phyloP scores from a whole-genome alignment of 192 early-diverging fungal species.

The Dissophora globulifera region DNA sequence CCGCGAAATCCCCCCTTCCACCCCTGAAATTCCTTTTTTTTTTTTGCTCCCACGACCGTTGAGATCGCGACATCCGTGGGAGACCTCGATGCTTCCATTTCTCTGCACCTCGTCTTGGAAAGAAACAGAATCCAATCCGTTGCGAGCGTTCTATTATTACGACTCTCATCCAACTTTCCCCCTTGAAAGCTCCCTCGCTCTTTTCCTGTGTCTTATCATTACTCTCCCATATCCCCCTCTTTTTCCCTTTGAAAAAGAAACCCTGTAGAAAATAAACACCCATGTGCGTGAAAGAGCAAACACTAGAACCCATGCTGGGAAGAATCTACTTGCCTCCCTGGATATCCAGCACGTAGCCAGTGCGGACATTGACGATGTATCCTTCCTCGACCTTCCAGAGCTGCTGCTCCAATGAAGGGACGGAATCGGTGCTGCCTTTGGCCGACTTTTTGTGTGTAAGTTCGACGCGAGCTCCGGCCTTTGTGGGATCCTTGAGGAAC shows the following conservation, averaged over 20 bases:
- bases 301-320: background rate
- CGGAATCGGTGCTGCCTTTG: conserved; percentile 33
- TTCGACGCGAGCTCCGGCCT: conserved; percentile 46
- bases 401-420: conserved; percentile 42
- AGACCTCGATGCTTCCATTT: no score
- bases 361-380: conserved; percentile 52
- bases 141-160: background rate
- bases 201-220: background rate
- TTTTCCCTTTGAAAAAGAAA: conserved; percentile 2
- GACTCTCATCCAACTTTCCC: background rate
- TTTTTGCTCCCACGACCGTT: no score
- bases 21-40: no score
- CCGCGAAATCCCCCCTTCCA: no score
- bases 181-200: background rate
- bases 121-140: background rate
- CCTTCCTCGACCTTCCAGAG: conserved; percentile 49
- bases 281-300: background rate
- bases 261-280: no score
- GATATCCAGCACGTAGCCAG: conserved; percentile 48
- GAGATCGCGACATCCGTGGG: no score
- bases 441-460: conserved; percentile 31
- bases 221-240: background rate
- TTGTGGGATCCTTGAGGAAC: conserved; percentile 47
- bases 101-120: no score
- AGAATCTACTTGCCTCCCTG: conserved; percentile 30